Evolutionary conservation across 768 basidiomycete species (phyloP), one percentile per base, ranked within the genome.

Genomic region (Pholiota conissans): DNA sequence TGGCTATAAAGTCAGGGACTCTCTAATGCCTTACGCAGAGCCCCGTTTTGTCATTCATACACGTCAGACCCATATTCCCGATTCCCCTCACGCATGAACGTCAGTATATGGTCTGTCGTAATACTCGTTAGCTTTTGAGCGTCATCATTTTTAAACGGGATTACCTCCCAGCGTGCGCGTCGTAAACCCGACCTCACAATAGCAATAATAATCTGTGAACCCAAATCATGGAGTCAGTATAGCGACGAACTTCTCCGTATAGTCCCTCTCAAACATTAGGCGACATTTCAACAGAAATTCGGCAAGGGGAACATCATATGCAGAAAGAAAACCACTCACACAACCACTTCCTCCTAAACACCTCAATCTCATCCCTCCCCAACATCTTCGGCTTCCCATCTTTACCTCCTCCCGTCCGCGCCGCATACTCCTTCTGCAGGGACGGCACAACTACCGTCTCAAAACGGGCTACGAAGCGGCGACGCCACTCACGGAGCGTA

Each of bases 401-500:
- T 48, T 53, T 20, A n/a, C 57, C 37, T 16, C 64, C 63, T 10
- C 76, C 74, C 46, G 71, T 71, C 75, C 84, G 83, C 56, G 84
- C 76, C 16, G 84, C 84, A 62, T 89, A 83, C 63, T 90, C 85
- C 16, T 73, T 71, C 63, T 76, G 74, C 53, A 91, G 71, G 0
- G 86, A 80, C 3, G 86, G 85, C 1, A 79, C 78, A 52, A 91
- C 83, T 28, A 80, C 75, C 10, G 68, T 70, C 28, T 85, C 83
- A 65, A 89, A 93, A 26, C 74, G 71, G 20, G 73, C 71, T 48
- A 82, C 65, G 72, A 91, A 91, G 8, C 86, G 76, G 24, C 72
- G 67, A 10, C 84, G 75, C 90, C 91, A 92, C 73, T 91, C 89
- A 20, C 90, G 80, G 6, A 92, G 76, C 13, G 91, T 91, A n/a